These are phyloP conservation scores for Camillea tinctor DNA, from an alignment of 2,329 filamentous ascomycete species.

Conservation along the genomic window DNA sequence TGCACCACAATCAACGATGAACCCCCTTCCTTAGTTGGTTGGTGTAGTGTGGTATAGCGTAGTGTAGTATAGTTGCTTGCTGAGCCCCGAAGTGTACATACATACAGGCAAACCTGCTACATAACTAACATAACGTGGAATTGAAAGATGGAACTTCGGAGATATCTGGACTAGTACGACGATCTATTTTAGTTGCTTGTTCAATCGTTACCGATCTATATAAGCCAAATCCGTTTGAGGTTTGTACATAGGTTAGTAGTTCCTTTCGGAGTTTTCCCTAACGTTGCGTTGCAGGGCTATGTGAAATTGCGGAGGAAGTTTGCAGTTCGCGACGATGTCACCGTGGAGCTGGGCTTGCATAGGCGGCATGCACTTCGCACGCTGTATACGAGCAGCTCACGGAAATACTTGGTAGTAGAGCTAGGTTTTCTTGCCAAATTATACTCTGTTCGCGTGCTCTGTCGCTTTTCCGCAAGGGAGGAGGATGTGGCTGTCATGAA, in stretches of 20 bases:
- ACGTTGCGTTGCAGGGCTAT: conserved; percentile 19
- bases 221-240: conserved; percentile 11
- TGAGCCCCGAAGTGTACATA: neutral
- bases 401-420: conserved; percentile 7
- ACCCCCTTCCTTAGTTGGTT: neutral
- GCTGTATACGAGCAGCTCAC: conserved; percentile 6
- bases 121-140: no score
- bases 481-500: neutral
- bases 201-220: conserved; percentile 16
- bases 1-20: neutral
- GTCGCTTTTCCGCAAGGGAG: neutral
- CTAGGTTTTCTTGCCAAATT: neutral
- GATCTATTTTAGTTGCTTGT: conserved; percentile 1
- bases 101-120: neutral
- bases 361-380: conserved; percentile 11
- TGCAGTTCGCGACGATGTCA: conserved; percentile 26
- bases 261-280: conserved; percentile 13
- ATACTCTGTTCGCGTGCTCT: neutral
- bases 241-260: conserved; percentile 7
- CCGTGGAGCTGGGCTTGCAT: conserved; percentile 13
- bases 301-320: conserved; percentile 25
- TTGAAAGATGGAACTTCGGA: neutral
- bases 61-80: neutral
- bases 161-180: neutral
- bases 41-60: neutral